Evolutionary conservation across 2,329 filamentous ascomycete genomes (phyloP).

Genomic region (Metarhizium sp.): DNA sequence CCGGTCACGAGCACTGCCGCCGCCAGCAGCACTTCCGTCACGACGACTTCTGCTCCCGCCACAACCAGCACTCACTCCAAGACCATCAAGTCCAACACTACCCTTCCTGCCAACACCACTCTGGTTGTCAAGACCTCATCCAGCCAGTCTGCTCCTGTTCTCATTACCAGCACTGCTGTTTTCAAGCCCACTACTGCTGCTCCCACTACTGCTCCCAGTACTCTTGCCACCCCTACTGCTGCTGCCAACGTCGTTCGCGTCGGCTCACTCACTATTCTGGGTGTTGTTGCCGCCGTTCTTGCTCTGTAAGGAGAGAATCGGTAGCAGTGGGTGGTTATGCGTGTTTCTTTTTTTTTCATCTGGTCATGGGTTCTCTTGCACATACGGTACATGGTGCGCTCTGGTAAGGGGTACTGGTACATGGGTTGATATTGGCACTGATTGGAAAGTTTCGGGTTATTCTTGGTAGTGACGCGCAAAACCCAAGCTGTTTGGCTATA

Average conservation of each 20-base stretch:
- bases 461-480: not conserved
- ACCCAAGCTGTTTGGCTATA: not conserved
- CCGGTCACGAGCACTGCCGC: slow-evolving; percentile 1
- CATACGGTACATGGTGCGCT: slow-evolving; percentile 11
- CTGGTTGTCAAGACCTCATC: slow-evolving; percentile 13
- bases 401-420: slow-evolving; percentile 14
- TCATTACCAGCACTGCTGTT: no score
- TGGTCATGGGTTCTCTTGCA: not conserved
- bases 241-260: slow-evolving; percentile 23
- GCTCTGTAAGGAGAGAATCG: slow-evolving; percentile 28
- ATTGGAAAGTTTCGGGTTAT: slow-evolving; percentile 7
- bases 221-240: not conserved
- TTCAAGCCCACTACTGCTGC: not conserved
- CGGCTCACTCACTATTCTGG: slow-evolving; percentile 28
- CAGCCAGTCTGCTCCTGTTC: not conserved
- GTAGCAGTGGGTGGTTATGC: not conserved
- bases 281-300: slow-evolving; percentile 30
- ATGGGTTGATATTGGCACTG: slow-evolving; percentile 19
- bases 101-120: slow-evolving; percentile 9
- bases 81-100: slow-evolving; percentile 2
- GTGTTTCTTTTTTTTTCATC: not conserved
- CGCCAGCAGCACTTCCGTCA: no score
- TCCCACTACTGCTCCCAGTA: not conserved
- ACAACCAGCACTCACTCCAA: not conserved
- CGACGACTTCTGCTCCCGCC: not conserved